Evolutionary conservation across 192 early-diverging fungal genomes (phyloP), one percentile per base, ranked within the genome.

Genomic region (Backusella luteola): DNA sequence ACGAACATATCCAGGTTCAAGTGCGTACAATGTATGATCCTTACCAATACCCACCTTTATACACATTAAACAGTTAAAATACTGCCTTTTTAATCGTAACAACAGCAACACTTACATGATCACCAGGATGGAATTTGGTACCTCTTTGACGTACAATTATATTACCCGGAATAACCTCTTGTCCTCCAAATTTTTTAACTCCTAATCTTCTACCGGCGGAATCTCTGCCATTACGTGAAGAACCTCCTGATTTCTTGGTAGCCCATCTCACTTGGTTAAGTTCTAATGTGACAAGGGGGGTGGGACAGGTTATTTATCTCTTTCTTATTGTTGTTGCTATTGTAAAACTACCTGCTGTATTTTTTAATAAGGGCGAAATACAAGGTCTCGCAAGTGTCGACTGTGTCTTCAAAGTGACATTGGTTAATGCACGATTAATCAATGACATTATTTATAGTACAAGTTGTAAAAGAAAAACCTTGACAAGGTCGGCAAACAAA

Each of bases 101-200:
- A 7, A 49, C 1, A 49, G n/a, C 0, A 11, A 59, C 3, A 3
- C 78, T 77, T 74, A 92, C 93, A 78, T 94, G 88, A 76, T 93
- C 91, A 21, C 93, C 93, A 6, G 93, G 90, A 68, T 91, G 90
- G 77, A 93, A 93, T 74, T 87, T 85, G 68, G 91, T 93, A 8
- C 93, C 93, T 67, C 91, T 83, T 74, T 95, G 93, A 75, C 93
- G 89, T 44, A 93, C 89, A 76, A 95, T 90, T 71, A 95, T 93
- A 78, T 93, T 91, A 23, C 93, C 93, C 3, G 91, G 85, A 38
- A 91, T 83, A 34, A 93, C 93, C 32, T 84, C 84, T 79, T 94
- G 88, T 67, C 88, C 87, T 76, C 86, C 86, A 84, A 89, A 88
- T 67, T 90, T 91, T 85, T 95, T 95, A 76, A 93, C 88, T 44